Conservation (phyloP, 345 rosid genomes). For the Pistacia integerrima region DNA sequence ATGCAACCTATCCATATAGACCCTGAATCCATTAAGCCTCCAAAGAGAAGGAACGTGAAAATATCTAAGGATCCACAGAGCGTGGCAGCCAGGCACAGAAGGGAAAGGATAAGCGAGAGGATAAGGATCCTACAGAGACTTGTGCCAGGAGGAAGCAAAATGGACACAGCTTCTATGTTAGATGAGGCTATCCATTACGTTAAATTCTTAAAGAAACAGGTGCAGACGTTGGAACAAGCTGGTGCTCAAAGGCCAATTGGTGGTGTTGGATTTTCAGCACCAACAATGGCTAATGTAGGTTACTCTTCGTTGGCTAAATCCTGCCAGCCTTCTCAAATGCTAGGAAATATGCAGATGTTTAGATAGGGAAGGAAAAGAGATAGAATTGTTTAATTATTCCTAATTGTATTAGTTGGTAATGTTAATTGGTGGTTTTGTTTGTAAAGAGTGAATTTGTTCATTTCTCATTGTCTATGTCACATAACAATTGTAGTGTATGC, state of each 20-base stretch:
- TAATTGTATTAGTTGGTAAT: not conserved
- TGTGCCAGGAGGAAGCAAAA: constrained; percentile 98
- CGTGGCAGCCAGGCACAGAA: constrained; percentile 84
- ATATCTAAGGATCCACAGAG: constrained; percentile 97
- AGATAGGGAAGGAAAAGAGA: constrained; percentile 29
- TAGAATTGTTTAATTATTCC: not conserved
- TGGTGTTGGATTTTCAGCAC: constrained; percentile 33
- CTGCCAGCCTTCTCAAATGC: constrained; percentile 49
- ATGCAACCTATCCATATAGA: constrained; percentile 86
- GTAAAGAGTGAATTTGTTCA: constrained; percentile 9
- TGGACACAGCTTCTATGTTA: constrained; percentile 95
- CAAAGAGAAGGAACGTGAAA: constrained; percentile 80
- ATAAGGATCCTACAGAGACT: constrained; percentile 87
- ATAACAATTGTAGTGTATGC: not conserved
- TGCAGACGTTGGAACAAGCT: constrained; percentile 76
- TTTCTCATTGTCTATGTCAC: constrained; percentile 3
- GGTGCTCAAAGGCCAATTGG: constrained; percentile 42
- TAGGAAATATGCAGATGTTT: constrained; percentile 62
- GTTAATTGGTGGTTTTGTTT: not conserved
- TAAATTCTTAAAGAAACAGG: constrained; percentile 84
- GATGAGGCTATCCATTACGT: constrained; percentile 95
- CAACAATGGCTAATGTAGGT: constrained; percentile 36
- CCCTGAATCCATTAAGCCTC: constrained; percentile 85
- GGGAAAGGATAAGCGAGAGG: constrained; percentile 89
- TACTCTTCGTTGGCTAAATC: constrained; percentile 48